These are phyloP conservation scores for Kwoniella dendrophila DNA, from an alignment of 768 basidiomycete genomes.

Conservation along the genomic window DNA sequence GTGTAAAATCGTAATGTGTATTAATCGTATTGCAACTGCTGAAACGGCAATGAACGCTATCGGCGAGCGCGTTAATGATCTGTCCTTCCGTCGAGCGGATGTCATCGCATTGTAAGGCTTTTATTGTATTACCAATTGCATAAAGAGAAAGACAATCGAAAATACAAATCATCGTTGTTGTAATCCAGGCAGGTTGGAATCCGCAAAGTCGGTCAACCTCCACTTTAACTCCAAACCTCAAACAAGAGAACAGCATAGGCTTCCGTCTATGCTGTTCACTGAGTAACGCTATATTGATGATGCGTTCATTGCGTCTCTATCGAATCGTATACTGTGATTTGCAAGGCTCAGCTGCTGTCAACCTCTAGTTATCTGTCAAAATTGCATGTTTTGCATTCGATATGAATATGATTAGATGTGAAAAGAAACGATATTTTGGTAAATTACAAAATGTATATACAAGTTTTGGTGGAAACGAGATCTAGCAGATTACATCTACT, in stretches of 20 bases:
- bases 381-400: no score
- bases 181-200: background rate
- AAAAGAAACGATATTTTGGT: background rate
- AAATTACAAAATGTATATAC: slow-evolving; percentile 6
- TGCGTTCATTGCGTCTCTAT: no score
- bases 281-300: no score
- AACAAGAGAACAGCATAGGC: background rate
- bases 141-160: background rate
- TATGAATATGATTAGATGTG: background rate
- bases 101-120: background rate
- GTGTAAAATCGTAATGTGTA: slow-evolving; percentile 23
- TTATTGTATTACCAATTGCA: background rate
- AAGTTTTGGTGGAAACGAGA: no score
- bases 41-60: slow-evolving; percentile 6
- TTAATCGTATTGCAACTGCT: slow-evolving; percentile 21
- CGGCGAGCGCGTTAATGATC: background rate
- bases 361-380: no score
- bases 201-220: background rate
- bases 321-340: no score
- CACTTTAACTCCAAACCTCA: background rate
- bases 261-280: no score
- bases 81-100: background rate
- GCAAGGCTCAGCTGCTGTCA: no score
- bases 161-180: background rate
- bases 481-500: background rate